These are phyloP conservation scores for Melaleuca alternifolia DNA, from an alignment of 345 rosid species.

Conservation along the genomic window DNA sequence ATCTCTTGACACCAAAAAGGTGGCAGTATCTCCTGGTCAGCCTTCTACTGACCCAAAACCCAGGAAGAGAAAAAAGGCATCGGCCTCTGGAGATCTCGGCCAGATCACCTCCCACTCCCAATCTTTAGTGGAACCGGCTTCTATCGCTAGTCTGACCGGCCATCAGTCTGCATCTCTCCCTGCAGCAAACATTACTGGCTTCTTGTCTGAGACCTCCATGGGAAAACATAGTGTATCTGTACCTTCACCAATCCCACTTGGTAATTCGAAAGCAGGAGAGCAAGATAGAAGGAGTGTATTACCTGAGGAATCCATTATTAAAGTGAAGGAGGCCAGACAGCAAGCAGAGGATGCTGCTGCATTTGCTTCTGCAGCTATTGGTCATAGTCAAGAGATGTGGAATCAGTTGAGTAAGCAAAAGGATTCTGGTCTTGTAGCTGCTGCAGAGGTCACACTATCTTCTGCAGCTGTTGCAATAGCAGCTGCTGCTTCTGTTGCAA, in stretches of 20 bases:
- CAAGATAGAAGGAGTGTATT: slow-evolving; percentile 29
- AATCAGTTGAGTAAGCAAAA: slow-evolving; percentile 52
- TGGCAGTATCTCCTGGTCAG: slow-evolving; percentile 30
- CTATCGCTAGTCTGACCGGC: slow-evolving; percentile 27
- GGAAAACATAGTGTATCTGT: slow-evolving; percentile 31
- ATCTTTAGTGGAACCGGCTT: slow-evolving; percentile 24
- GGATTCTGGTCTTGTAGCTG: slow-evolving; percentile 38
- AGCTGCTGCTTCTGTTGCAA: slow-evolving; percentile 94
- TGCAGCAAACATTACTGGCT: slow-evolving; percentile 21
- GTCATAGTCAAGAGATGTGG: slow-evolving; percentile 64
- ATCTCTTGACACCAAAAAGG: slow-evolving; percentile 30
- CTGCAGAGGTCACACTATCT: slow-evolving; percentile 58
- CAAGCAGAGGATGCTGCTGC: slow-evolving; percentile 84
- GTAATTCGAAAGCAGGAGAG: slow-evolving; percentile 24
- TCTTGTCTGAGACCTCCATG: slow-evolving; percentile 21
- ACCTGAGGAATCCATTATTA: slow-evolving; percentile 51
- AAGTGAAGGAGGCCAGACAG: slow-evolving; percentile 57
- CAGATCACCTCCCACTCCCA: slow-evolving; percentile 34
- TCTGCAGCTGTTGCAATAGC: slow-evolving; percentile 85
- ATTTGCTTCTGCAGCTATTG: slow-evolving; percentile 70
- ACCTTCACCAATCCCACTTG: slow-evolving; percentile 23
- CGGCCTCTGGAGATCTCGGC: slow-evolving; percentile 32
- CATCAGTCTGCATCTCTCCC: slow-evolving; percentile 27
- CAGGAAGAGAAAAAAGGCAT: slow-evolving; percentile 71
- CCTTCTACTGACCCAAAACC: slow-evolving; percentile 47